These are phyloP conservation scores for Phaeoacremonium minimum DNA, from an alignment of 2,329 filamentous ascomycete species.

Conservation along the genomic window DNA sequence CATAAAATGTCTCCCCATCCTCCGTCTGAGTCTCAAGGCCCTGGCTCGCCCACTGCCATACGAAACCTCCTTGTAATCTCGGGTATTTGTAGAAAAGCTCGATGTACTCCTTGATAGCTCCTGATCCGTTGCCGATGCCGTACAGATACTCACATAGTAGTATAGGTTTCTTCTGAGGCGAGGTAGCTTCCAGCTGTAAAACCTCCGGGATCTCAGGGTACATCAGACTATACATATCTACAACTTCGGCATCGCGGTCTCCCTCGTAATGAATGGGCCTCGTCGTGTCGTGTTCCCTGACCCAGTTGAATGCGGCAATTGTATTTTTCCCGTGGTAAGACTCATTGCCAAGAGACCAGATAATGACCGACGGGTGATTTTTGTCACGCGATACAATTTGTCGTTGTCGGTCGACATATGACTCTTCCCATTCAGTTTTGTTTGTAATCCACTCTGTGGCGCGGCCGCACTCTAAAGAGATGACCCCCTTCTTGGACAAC, in stretches of 20 bases:
- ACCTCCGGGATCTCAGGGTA: too few species aligned
- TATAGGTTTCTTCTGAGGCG: too few species aligned
- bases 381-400: constrained; percentile 41
- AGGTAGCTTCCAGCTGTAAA: too few species aligned
- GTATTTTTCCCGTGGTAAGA: constrained; percentile 67
- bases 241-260: constrained; percentile 51
- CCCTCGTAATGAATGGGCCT: constrained; percentile 64
- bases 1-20: constrained; percentile 44
- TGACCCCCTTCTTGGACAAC: constrained; percentile 20
- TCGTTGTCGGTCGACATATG: constrained; percentile 62
- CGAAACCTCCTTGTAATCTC: constrained; percentile 47
- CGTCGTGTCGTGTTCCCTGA: constrained; percentile 50
- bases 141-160: too few species aligned
- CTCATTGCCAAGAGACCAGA: constrained; percentile 72
- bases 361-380: constrained; percentile 61
- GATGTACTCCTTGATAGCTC: constrained; percentile 63
- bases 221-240: constrained; percentile 64
- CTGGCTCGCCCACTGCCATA: constrained; percentile 64
- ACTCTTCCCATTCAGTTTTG: constrained; percentile 56
- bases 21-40: constrained; percentile 36
- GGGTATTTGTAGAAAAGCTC: constrained; percentile 52
- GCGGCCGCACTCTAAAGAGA: constrained; percentile 23
- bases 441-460: constrained; percentile 25
- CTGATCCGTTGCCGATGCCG: constrained; percentile 71
- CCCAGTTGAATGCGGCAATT: constrained; percentile 61